A percentile compares a stretch with the other conserved stretches of the same genome.
Evolutionary conservation across 108 stramenopile genomes (phyloP).

Genomic region (Asterionellopsis glacialis): DNA sequence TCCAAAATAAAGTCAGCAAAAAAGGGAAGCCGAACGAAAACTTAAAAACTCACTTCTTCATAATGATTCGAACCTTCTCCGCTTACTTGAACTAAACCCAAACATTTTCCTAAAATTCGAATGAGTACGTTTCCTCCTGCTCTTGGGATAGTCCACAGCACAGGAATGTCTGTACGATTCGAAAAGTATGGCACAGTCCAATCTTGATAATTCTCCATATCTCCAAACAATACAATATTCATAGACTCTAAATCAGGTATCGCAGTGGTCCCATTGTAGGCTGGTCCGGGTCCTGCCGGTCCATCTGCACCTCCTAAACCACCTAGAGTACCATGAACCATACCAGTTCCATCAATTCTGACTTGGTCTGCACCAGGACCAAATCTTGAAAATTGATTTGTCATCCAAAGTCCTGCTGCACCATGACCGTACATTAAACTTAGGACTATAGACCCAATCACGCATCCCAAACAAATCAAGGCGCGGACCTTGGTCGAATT

Average conservation of each 20-base stretch:
- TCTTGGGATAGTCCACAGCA: slow-evolving; percentile 7
- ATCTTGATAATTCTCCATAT: not conserved
- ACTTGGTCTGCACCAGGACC: too few species aligned
- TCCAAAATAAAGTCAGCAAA: not conserved
- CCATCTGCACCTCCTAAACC: not conserved
- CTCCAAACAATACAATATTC: not conserved
- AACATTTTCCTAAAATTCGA: slow-evolving; percentile 4
- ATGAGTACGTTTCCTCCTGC: slow-evolving; percentile 2
- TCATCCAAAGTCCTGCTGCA: slow-evolving; percentile 4
- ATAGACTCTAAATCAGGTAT: slow-evolving; percentile 2
- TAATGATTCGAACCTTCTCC: slow-evolving; percentile 7
- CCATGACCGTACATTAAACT: slow-evolving; percentile 1
- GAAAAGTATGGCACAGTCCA: slow-evolving; percentile 1
- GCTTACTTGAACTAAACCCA: slow-evolving; percentile 6
- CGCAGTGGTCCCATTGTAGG: slow-evolving; percentile 2
- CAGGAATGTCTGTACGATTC: slow-evolving; percentile 4
- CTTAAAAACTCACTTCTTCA: slow-evolving; percentile 1
- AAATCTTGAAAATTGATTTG: not conserved
- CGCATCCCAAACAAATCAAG: not conserved
- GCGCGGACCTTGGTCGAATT: not conserved
- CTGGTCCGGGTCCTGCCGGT: not conserved
- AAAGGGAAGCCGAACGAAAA: too few species aligned
- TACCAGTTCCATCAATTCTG: too few species aligned
- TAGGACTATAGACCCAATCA: too few species aligned
- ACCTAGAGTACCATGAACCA: too few species aligned